A percentile compares a stretch with the other conserved stretches of the same genome.
Conservation (phyloP, 2,329 filamentous ascomycete genomes). For the Colletotrichum graminicola region DNA sequence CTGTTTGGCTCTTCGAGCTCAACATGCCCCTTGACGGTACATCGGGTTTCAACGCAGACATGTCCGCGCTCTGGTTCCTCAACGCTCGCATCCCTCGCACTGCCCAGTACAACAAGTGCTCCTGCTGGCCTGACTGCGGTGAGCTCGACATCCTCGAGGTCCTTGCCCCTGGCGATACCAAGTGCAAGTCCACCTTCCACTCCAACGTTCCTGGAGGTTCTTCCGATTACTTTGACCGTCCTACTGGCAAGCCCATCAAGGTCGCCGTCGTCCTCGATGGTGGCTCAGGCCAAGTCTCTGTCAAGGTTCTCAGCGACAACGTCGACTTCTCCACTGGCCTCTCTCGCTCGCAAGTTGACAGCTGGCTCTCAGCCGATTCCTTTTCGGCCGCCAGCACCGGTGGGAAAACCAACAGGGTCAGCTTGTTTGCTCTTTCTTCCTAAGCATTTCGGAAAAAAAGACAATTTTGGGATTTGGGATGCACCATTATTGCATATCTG, state of each 20-base stretch:
- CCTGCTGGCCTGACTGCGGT: conserved; percentile 80
- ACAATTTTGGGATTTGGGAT: conserved; percentile 11
- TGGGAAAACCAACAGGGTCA: conserved; percentile 31
- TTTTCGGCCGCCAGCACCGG: conserved; percentile 12
- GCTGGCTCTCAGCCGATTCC: conserved; percentile 47
- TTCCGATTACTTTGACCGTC: conserved; percentile 79
- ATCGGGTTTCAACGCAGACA: conserved; percentile 69
- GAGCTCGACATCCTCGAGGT: conserved; percentile 84
- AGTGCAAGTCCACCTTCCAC: conserved; percentile 79
- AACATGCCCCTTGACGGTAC: conserved; percentile 74
- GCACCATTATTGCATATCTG: conserved; percentile 28
- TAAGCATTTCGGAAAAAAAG: conserved; percentile 11
- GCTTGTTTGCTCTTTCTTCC: conserved; percentile 40
- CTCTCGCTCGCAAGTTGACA: conserved; percentile 53
- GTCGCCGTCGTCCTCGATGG: conserved; percentile 73
- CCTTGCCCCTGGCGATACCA: conserved; percentile 72
- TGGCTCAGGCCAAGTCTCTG: conserved; percentile 63
- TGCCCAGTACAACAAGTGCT: conserved; percentile 77
- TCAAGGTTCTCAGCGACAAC: conserved; percentile 63
- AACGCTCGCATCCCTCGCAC: conserved; percentile 80
- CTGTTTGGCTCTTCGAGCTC: conserved; percentile 78
- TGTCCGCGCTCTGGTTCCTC: conserved; percentile 81
- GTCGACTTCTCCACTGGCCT: conserved; percentile 57
- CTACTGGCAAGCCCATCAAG: conserved; percentile 69
- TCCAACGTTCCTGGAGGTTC: conserved; percentile 72